Evolutionary conservation across 108 stramenopile genomes (phyloP).

Genomic region (Skeletonema tropicum): DNA sequence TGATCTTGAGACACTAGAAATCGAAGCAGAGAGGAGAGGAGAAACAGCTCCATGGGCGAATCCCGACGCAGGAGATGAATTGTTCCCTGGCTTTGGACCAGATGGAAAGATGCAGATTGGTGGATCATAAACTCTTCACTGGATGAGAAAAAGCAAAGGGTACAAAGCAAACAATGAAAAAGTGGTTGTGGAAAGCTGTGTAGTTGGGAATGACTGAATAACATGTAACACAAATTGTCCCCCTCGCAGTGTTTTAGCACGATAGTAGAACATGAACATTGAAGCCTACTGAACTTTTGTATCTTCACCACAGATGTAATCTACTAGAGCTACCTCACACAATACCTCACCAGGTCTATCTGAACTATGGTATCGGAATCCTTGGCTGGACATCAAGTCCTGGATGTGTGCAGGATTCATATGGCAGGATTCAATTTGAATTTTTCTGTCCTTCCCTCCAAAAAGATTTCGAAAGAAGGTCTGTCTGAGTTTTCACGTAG

Average conservation of each 20-base stretch:
- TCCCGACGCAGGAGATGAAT: slow-evolving; percentile 68
- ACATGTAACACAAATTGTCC: no score
- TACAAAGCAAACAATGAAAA: neutral
- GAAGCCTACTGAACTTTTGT: no score
- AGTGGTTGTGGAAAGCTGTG: neutral
- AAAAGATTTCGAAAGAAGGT: neutral
- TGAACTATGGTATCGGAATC: no score
- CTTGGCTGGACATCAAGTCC: no score
- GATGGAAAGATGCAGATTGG: slow-evolving; percentile 86
- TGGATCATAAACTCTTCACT: slow-evolving; percentile 42
- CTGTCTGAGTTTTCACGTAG: neutral
- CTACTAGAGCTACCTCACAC: no score
- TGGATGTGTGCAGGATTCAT: no score
- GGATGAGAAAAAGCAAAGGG: neutral
- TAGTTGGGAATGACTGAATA: neutral
- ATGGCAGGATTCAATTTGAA: neutral
- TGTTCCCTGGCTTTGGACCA: slow-evolving; percentile 81
- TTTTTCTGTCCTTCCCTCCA: neutral
- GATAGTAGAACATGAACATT: no score
- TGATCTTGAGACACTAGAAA: slow-evolving; percentile 87
- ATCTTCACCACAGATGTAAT: no score
- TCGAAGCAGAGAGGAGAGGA: slow-evolving; percentile 79
- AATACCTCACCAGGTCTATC: no score
- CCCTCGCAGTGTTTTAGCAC: no score
- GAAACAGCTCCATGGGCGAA: slow-evolving; percentile 88